A percentile compares a stretch with the other conserved stretches of the same genome.
phyloP scores from a whole-genome alignment of 257 asterid species.

The Solanum chiquidenum region DNA sequence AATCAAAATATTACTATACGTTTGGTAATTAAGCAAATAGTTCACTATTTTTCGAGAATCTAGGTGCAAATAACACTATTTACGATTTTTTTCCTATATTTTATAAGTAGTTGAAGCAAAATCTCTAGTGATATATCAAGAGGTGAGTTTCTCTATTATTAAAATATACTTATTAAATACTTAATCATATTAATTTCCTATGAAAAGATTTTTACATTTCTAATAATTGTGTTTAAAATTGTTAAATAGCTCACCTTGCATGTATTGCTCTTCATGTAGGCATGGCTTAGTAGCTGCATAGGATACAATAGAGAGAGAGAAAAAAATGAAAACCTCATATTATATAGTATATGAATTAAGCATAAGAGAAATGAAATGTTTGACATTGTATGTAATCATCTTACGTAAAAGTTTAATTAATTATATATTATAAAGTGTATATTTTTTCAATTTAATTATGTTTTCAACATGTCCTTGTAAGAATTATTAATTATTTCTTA shows the following conservation, averaged over 20 bases:
- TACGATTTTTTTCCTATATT: too few relatives aligned
- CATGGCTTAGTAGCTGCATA: constrained; percentile 14
- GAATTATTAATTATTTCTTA: too few relatives aligned
- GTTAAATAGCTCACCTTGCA: constrained; percentile 3
- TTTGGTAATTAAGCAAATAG: neutral
- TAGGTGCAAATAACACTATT: too few relatives aligned
- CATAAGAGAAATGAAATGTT: neutral
- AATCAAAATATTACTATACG: neutral
- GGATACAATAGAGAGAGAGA: neutral
- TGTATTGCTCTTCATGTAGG: constrained; percentile 14
- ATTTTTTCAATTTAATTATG: too few relatives aligned
- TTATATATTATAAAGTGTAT: too few relatives aligned
- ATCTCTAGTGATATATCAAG: too few relatives aligned
- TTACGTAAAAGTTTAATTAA: too few relatives aligned
- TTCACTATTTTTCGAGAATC: neutral
- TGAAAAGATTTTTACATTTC: neutral
- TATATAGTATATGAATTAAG: neutral
- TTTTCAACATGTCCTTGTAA: too few relatives aligned
- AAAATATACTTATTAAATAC: neutral
- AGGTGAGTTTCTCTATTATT: neutral
- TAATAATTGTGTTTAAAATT: neutral
- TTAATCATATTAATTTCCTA: neutral
- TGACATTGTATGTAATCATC: too few relatives aligned
- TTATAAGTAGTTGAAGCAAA: too few relatives aligned
- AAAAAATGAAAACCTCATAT: neutral